Conservation (phyloP, 1,284 basidiomycete genomes). For the Papiliotrema terrestris region DNA sequence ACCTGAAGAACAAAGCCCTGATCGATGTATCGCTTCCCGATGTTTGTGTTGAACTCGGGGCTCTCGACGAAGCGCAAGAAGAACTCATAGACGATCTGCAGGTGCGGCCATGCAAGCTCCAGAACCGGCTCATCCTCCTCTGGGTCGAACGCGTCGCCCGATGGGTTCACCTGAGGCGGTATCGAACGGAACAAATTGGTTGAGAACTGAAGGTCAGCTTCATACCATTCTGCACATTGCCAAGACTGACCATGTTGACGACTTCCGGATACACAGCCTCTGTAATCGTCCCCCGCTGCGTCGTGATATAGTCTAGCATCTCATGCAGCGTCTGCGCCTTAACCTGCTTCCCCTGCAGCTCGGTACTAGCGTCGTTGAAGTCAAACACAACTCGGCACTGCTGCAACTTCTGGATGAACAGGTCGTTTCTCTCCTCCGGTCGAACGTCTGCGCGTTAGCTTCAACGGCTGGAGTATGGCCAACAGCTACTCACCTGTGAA, state of each 20-base stretch:
- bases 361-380: constrained; percentile 95
- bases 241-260: constrained; percentile 82
- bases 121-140: constrained; percentile 99
- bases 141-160: constrained; percentile 96
- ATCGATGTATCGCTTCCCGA: constrained; percentile 97
- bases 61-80: constrained; percentile 99
- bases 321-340: constrained; percentile 97
- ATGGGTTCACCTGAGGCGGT: constrained; percentile 97
- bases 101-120: constrained; percentile 98
- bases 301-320: constrained; percentile 99
- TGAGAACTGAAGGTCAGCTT: constrained; percentile 63
- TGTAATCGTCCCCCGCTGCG: constrained; percentile 92
- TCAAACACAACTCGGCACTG: constrained; percentile 98
- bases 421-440: constrained; percentile 77
- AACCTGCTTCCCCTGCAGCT: constrained; percentile 96
- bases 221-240: background rate
- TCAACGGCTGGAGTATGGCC: background rate
- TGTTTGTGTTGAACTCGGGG: constrained; percentile 96
- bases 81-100: constrained; percentile 99
- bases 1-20: constrained; percentile 85
- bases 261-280: constrained; percentile 99
- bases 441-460: constrained; percentile 67
- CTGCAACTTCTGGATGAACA: constrained; percentile 92
- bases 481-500: constrained; percentile 72
- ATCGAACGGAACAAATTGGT: constrained; percentile 98